Percentiles rank a stretch among this genome's conserved stretches.
These are phyloP conservation scores for Saposhnikovia divaricata DNA, from an alignment of 129 eudicot species.

Conservation along the genomic window DNA sequence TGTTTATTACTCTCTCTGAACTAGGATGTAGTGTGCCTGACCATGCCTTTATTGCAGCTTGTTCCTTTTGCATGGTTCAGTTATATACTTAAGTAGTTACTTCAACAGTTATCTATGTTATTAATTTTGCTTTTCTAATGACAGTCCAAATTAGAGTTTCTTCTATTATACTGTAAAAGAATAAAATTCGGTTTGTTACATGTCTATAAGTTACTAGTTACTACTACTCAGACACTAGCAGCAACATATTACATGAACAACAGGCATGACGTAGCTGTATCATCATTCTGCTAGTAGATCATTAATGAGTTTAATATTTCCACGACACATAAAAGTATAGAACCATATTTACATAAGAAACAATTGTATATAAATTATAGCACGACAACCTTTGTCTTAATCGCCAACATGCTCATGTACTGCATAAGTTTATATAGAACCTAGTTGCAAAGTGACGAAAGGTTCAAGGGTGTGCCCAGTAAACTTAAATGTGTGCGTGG, in stretches of 20 bases:
- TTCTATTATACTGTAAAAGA: background rate
- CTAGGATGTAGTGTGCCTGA: background rate
- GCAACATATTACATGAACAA: background rate
- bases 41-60: background rate
- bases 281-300: background rate
- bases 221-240: background rate
- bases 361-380: background rate
- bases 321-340: background rate
- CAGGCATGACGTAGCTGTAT: background rate
- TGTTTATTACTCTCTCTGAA: background rate
- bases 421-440: background rate
- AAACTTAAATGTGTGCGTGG: background rate
- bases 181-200: background rate
- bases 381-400: background rate
- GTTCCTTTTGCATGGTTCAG: background rate
- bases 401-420: background rate
- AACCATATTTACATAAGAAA: background rate
- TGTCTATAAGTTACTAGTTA: background rate
- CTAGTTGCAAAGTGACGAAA: background rate
- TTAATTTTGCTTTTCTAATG: background rate
- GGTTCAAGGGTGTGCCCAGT: background rate
- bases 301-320: background rate
- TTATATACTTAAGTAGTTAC: background rate
- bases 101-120: background rate
- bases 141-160: background rate